Evolutionary conservation across 768 basidiomycete species (phyloP).

Genomic region (Tulasnella sp.): DNA sequence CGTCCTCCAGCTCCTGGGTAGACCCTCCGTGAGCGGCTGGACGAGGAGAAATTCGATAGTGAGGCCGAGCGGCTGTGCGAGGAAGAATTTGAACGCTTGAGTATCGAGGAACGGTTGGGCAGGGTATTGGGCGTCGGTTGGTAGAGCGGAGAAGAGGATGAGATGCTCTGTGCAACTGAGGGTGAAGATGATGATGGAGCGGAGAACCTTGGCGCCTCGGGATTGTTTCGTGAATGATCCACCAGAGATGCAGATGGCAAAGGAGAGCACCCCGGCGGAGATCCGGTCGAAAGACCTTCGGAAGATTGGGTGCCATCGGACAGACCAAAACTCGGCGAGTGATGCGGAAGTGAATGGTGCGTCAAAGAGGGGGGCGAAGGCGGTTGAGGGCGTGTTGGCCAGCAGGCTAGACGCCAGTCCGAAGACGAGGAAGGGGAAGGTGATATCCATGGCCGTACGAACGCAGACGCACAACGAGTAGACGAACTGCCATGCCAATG

Average conservation of each 20-base stretch:
- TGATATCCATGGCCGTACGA: neutral
- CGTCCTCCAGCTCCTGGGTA: neutral
- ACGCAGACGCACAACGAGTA: conserved; percentile 3
- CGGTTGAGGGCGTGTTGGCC: neutral
- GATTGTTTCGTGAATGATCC: neutral
- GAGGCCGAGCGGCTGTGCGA: conserved; percentile 16
- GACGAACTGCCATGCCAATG: neutral
- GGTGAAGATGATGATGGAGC: conserved; percentile 6
- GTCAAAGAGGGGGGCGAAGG: conserved; percentile 18
- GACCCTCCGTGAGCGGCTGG: neutral
- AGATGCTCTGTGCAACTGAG: conserved; percentile 3
- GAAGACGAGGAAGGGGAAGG: neutral
- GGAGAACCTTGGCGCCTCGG: conserved; percentile 1
- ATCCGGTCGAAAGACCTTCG: conserved; percentile 9
- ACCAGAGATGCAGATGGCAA: neutral
- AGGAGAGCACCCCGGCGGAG: neutral
- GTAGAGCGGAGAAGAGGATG: conserved; percentile 13
- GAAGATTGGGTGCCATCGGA: conserved; percentile 19
- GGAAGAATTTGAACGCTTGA: conserved; percentile 12
- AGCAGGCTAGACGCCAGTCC: conserved; percentile 5
- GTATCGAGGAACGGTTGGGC: neutral
- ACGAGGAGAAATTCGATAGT: conserved; percentile 11
- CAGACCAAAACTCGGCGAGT: conserved; percentile 18
- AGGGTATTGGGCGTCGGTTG: neutral
- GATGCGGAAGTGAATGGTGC: conserved; percentile 9